Evolutionary conservation across 768 basidiomycete species (phyloP).

Genomic region (Phanerochaete sordida): DNA sequence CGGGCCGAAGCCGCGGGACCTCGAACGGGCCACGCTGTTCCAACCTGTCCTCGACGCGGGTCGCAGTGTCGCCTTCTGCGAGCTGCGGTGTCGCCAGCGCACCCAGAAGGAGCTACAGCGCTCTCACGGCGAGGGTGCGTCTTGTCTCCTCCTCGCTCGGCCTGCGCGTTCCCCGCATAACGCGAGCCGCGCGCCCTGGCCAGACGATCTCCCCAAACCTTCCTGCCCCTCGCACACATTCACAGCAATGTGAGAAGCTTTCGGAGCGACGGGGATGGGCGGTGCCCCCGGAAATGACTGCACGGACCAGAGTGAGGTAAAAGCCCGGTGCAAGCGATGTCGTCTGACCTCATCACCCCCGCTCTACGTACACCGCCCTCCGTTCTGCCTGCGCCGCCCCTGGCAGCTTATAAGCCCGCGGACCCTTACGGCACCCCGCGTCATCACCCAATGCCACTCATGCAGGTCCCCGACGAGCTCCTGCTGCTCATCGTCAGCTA

Average conservation of each 20-base stretch:
- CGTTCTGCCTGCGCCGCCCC: not conserved
- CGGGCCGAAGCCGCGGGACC: not conserved
- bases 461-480: conserved; percentile 15
- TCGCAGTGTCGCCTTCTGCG: not conserved
- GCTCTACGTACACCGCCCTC: not conserved
- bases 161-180: not conserved
- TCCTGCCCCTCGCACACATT: not conserved
- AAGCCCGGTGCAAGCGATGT: not conserved
- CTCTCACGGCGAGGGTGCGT: not conserved
- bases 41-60: not conserved
- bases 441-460: not conserved
- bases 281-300: not conserved
- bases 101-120: not conserved
- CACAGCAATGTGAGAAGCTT: not conserved
- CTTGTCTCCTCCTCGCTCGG: not conserved
- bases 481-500: conserved; percentile 19
- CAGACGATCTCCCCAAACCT: not conserved
- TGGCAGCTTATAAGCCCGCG: not conserved
- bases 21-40: not conserved
- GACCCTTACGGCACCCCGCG: not conserved
- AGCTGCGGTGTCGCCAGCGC: not conserved
- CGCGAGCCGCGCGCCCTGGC: not conserved
- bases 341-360: not conserved
- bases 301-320: not conserved
- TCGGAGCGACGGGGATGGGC: not conserved